Base-by-base conservation (phyloP, 2,329 filamentous ascomycete species). In the Teratosphaeria zuluensis region DNA sequence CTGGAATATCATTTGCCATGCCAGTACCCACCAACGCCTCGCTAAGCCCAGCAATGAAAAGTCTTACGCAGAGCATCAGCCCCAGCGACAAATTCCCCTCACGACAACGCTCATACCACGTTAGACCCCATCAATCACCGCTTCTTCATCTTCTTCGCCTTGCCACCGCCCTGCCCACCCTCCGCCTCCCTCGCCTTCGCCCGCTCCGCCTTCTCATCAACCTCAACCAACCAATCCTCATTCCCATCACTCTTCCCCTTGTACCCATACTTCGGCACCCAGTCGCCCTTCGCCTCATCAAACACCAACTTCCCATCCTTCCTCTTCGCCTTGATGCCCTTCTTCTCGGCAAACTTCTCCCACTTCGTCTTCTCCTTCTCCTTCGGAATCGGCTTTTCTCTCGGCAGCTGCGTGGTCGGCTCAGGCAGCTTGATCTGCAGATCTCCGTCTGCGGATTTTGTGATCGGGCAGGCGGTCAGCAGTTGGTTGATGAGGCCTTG, bases 261-360 rank as follows among this genome's bases (percentile, higher is more conserved):
- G 78, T 94, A 96, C 0, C 94, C 94, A 90, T 92, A 99, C 75
- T 91, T 92, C 63, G 89, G 87, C 71, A 90, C 88, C 90, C 91
- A 97, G 73, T 94, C 89, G 64, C 89, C 88, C 33, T 79, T 88
- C 60, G 81, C 84, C 75, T 95, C 89, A 74, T 97, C 90, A 74
- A 87, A 97, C 58, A 87, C 84, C 68, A 92, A 77, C 77, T 96
- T 88, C 73, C 84, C 81, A 72, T 94, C 90, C 65, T 88, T 84
- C 65, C 84, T 88, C 83, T 92, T 95, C 75, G 86, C 85, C 78
- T 88, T 89, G 77, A 99, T 97, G 58, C 94, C 94, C 82, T 96
- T 95, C 84, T 95, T 95, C 74, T 86, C 88, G 53, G 94, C 94
- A 78, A 99, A 99, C 70, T 87, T 84, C 79, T 96, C 87, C 94